Conservation (phyloP, 305 asterid species). For the Striga hermonthica region DNA sequence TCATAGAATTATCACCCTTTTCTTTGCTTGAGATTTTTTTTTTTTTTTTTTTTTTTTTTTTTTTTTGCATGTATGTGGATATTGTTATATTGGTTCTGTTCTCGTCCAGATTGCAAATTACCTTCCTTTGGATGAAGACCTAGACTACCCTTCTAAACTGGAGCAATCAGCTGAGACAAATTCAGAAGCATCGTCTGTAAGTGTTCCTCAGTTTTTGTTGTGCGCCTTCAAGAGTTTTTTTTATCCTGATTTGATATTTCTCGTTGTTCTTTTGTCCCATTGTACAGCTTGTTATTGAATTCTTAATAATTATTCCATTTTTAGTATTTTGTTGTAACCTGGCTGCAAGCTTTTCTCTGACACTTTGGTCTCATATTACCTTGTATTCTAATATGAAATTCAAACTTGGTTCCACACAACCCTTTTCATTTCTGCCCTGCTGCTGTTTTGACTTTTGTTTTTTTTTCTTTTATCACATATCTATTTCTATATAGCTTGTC, state of each 20-base stretch:
- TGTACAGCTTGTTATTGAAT: constrained; percentile 24
- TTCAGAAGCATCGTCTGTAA: constrained; percentile 69
- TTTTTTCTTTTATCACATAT: constrained; percentile 23
- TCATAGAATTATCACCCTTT: too few relatives aligned
- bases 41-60: too few relatives aligned
- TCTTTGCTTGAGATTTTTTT: too few relatives aligned
- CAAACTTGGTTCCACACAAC: constrained; percentile 8
- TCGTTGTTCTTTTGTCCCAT: constrained; percentile 18
- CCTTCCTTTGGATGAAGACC: constrained; percentile 80
- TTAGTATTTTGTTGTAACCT: constrained; percentile 5
- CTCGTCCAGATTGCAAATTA: constrained; percentile 82
- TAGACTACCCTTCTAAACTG: constrained; percentile 87
- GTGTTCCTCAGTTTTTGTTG: constrained; percentile 28
- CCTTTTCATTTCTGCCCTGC: not conserved
- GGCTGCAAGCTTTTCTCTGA: constrained; percentile 21
- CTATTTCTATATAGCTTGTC: not conserved
- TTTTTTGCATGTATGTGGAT: not conserved
- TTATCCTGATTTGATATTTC: constrained; percentile 2
- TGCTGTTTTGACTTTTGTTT: constrained; percentile 20
- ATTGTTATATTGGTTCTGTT: constrained; percentile 22
- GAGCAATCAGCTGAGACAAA: constrained; percentile 62
- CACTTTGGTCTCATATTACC: constrained; percentile 15
- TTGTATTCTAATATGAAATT: constrained; percentile 15
- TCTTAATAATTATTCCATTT: constrained; percentile 23
- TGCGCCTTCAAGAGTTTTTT: constrained; percentile 18